A percentile compares a stretch with the other conserved stretches of the same genome.
Evolutionary conservation across 164 flowering plant species (phyloP).

Genomic region (Protea cynaroides): DNA sequence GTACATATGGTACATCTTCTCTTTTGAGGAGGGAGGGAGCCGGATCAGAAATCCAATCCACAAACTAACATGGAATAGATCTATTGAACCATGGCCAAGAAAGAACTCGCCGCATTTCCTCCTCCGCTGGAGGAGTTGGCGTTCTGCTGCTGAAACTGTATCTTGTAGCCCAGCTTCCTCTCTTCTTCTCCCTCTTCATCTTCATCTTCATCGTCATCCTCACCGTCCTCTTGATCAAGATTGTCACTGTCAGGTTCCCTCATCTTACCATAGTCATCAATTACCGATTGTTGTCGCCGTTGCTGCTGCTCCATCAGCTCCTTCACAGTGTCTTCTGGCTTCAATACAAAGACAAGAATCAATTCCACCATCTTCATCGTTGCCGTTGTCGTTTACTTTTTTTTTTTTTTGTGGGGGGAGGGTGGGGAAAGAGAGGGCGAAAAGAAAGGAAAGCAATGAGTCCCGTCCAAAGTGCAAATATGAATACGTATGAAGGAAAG

Average conservation of each 20-base stretch:
- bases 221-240: conserved; percentile 23
- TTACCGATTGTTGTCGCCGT: conserved; percentile 9
- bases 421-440: no score
- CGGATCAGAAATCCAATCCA: neutral
- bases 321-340: conserved; percentile 78
- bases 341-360: conserved; percentile 48
- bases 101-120: conserved; percentile 35
- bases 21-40: conserved; percentile 4
- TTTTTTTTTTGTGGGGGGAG: no score
- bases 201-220: conserved; percentile 31
- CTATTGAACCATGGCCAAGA: conserved; percentile 49
- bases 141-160: conserved; percentile 42
- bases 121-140: conserved; percentile 28
- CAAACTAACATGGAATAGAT: no score
- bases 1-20: conserved; percentile 35
- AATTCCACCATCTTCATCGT: conserved; percentile 14
- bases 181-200: conserved; percentile 32
- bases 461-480: conserved; percentile 6
- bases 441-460: no score
- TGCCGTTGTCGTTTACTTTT: no score
- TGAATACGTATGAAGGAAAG: neutral
- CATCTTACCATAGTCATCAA: conserved; percentile 19
- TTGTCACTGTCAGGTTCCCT: conserved; percentile 27
- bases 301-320: conserved; percentile 34
- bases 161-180: conserved; percentile 33